These are phyloP conservation scores for Amylostereum chailletii DNA, from an alignment of 1,284 basidiomycete species.

Conservation along the genomic window DNA sequence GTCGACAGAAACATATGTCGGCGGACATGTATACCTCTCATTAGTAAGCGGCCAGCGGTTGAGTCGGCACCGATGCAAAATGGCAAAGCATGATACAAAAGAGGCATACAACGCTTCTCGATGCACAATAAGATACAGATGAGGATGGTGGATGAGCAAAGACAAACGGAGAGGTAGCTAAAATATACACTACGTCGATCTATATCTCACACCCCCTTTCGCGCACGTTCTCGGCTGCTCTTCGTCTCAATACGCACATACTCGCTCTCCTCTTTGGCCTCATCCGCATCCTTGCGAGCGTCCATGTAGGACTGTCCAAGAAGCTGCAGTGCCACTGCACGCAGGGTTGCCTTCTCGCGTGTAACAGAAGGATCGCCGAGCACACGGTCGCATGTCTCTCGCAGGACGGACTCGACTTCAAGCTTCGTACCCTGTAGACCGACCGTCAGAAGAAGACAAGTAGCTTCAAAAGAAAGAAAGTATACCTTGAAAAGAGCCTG, in stretches of 20 bases:
- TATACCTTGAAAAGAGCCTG: slow-evolving; percentile 85
- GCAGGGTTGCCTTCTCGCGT: slow-evolving; percentile 57
- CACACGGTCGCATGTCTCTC: slow-evolving; percentile 89
- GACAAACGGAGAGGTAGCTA: too few relatives aligned
- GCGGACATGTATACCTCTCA: too few relatives aligned
- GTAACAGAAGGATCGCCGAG: slow-evolving; percentile 50
- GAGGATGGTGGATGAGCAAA: too few relatives aligned
- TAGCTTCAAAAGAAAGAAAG: not conserved
- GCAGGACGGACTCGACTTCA: slow-evolving; percentile 88
- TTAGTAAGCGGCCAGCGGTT: too few relatives aligned
- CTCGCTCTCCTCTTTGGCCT: slow-evolving; percentile 52
- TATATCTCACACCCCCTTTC: not conserved
- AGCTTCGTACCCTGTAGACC: slow-evolving; percentile 77
- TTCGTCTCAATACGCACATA: slow-evolving; percentile 81
- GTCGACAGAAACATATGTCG: too few relatives aligned
- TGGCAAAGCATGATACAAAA: too few relatives aligned
- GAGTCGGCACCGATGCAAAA: too few relatives aligned
- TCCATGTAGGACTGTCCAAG: slow-evolving; percentile 69
- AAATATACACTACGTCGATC: too few relatives aligned
- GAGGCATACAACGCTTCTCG: too few relatives aligned
- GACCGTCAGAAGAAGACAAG: not conserved
- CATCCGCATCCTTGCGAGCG: slow-evolving; percentile 63
- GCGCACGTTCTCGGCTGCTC: slow-evolving; percentile 37
- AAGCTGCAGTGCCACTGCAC: slow-evolving; percentile 78
- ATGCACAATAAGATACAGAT: too few relatives aligned